Percentiles rank a stretch among this genome's conserved stretches.
Evolutionary conservation across 139 green algal species (phyloP).

Genomic region (Chlamydomonas sphaeroides): DNA sequence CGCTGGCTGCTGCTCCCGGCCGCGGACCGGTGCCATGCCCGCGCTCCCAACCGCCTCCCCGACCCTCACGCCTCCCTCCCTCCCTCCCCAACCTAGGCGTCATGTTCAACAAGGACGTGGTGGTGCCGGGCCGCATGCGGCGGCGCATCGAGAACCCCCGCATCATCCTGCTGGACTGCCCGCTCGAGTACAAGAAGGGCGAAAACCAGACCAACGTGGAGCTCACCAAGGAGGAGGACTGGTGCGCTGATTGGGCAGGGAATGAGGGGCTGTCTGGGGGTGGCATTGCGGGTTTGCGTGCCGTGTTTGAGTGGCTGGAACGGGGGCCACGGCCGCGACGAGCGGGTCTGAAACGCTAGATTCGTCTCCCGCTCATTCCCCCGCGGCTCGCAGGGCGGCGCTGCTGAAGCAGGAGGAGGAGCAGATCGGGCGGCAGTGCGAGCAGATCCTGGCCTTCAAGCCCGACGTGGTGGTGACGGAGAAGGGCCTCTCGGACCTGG

Average conservation of each 20-base stretch:
- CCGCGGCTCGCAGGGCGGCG: slow-evolving; percentile 61
- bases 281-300: too few species aligned
- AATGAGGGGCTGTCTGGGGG: too few species aligned
- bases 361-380: too few species aligned
- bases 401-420: slow-evolving; percentile 98
- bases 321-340: too few species aligned
- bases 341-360: too few species aligned
- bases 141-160: slow-evolving; percentile 93
- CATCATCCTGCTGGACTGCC: slow-evolving; percentile 98
- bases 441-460: slow-evolving; percentile 91
- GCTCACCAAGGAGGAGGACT: slow-evolving; percentile 97
- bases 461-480: slow-evolving; percentile 98
- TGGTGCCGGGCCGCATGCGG: slow-evolving; percentile 93
- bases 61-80: neutral
- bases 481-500: slow-evolving; percentile 96
- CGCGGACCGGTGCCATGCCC: too few species aligned
- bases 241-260: too few species aligned
- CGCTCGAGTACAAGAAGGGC: slow-evolving; percentile 99
- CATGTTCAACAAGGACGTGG: slow-evolving; percentile 99
- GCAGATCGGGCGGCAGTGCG: slow-evolving; percentile 83
- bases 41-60: too few species aligned
- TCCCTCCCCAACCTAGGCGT: slow-evolving; percentile 77
- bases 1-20: too few species aligned
- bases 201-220: slow-evolving; percentile 99
- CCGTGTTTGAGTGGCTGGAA: too few species aligned